phyloP scores from a whole-genome alignment of 2,329 filamentous ascomycete species.

The Cercospora sp. region DNA sequence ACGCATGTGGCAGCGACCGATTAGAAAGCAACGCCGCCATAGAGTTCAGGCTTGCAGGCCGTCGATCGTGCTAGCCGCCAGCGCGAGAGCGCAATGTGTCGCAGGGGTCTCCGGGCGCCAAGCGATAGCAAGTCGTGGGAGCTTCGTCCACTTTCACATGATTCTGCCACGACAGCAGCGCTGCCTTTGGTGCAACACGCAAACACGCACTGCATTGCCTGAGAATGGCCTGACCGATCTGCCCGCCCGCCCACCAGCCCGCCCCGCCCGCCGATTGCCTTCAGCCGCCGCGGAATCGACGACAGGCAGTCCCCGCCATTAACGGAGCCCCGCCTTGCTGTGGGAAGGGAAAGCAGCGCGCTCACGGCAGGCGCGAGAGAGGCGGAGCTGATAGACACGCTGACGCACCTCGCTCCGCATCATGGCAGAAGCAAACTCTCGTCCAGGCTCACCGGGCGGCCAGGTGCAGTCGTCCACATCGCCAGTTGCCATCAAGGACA shows the following conservation, averaged over 20 bases:
- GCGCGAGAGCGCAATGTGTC: not conserved
- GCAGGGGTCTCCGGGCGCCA: not conserved
- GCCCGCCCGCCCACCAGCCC: not conserved
- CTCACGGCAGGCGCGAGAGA: not conserved
- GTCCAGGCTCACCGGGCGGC: not conserved
- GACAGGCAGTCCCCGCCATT: not conserved
- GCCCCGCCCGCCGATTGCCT: not conserved
- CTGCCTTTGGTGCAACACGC: not conserved
- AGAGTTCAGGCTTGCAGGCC: not conserved
- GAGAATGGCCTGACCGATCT: not conserved
- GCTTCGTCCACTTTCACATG: conserved; percentile 8
- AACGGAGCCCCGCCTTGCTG: not conserved
- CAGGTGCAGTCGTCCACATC: not conserved
- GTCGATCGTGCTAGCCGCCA: not conserved
- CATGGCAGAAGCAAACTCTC: conserved; percentile 3
- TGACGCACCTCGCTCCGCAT: not conserved
- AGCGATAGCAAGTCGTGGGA: not conserved
- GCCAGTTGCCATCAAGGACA: not conserved
- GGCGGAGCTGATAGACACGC: not conserved
- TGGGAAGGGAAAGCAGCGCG: not conserved
- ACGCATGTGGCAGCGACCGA: not conserved
- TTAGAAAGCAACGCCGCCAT: not conserved
- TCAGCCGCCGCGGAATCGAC: not conserved
- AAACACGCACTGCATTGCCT: not conserved
- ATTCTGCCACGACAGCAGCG: conserved; percentile 1